phyloP scores from a whole-genome alignment of 495 filamentous ascomycete species.

The Geoglossum glabrum region DNA sequence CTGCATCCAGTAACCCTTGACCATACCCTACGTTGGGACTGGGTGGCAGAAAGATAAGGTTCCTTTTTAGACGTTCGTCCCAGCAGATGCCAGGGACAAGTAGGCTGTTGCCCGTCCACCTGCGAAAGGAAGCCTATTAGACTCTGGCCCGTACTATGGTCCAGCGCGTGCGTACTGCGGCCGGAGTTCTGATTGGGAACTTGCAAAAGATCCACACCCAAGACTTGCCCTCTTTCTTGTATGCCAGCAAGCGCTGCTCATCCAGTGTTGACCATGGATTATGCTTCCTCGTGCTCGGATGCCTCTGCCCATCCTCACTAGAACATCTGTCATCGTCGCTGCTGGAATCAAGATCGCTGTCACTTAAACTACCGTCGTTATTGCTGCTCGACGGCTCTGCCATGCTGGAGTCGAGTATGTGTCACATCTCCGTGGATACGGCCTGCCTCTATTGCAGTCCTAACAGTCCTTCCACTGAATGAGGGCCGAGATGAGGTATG shows the following conservation, averaged over 20 bases:
- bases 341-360: conserved; percentile 2
- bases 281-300: not conserved
- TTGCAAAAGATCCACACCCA: not conserved
- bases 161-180: conserved; percentile 3
- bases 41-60: not conserved
- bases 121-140: conserved; percentile 3
- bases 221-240: conserved; percentile 4
- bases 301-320: not conserved
- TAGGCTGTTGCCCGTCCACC: conserved; percentile 3
- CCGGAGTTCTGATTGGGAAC: not conserved
- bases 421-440: not conserved
- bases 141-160: not conserved
- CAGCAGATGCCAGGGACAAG: conserved; percentile 3
- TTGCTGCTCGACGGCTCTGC: conserved; percentile 3
- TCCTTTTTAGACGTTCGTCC: not conserved
- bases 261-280: not conserved
- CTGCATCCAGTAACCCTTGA: not conserved
- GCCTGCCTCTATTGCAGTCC: not conserved
- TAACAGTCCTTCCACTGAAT: not conserved
- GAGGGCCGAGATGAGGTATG: not conserved
- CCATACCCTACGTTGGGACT: not conserved
- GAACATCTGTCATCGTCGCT: conserved; percentile 2
- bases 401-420: not conserved
- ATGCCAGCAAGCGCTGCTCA: conserved; percentile 3
- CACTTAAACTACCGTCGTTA: conserved; percentile 4